phyloP scores from a whole-genome alignment of 495 filamentous ascomycete species.

The Neurospora sp. region DNA sequence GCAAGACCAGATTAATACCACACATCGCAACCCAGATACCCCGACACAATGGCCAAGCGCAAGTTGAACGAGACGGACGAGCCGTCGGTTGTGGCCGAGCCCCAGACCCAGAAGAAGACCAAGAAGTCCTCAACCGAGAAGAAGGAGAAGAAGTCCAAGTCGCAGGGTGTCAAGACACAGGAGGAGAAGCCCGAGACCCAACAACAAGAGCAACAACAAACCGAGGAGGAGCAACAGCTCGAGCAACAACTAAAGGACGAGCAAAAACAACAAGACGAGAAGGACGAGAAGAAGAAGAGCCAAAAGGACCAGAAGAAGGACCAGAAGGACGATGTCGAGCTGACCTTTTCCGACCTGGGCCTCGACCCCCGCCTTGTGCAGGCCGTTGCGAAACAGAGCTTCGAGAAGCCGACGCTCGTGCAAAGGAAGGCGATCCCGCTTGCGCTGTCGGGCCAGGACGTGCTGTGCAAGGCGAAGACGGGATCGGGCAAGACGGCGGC shows the following conservation, averaged over 20 bases:
- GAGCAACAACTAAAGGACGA: conserved; percentile 6
- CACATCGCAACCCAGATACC: neutral
- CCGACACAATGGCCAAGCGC: conserved; percentile 37
- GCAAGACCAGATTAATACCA: neutral
- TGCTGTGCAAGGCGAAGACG: conserved; percentile 83
- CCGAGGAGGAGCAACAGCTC: conserved; percentile 7
- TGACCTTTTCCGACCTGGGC: conserved; percentile 48
- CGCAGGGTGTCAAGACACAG: neutral
- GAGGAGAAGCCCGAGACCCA: neutral
- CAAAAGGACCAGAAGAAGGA: conserved; percentile 6
- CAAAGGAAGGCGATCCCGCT: conserved; percentile 83
- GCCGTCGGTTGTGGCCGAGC: conserved; percentile 20
- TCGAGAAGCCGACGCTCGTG: conserved; percentile 72
- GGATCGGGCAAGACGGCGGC: conserved; percentile 96
- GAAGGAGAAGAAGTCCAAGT: conserved; percentile 2
- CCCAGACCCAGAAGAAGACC: conserved; percentile 1
- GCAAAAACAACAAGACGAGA: neutral
- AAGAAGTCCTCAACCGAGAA: conserved; percentile 3
- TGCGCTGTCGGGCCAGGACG: conserved; percentile 81
- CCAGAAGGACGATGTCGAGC: conserved; percentile 5
- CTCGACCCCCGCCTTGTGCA: conserved; percentile 81
- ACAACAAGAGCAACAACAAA: neutral
- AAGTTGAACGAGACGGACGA: conserved; percentile 44
- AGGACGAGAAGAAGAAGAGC: conserved; percentile 7
- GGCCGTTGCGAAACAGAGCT: conserved; percentile 75